Base-by-base conservation (phyloP, 305 asterid species). In the Withania somnifera region DNA sequence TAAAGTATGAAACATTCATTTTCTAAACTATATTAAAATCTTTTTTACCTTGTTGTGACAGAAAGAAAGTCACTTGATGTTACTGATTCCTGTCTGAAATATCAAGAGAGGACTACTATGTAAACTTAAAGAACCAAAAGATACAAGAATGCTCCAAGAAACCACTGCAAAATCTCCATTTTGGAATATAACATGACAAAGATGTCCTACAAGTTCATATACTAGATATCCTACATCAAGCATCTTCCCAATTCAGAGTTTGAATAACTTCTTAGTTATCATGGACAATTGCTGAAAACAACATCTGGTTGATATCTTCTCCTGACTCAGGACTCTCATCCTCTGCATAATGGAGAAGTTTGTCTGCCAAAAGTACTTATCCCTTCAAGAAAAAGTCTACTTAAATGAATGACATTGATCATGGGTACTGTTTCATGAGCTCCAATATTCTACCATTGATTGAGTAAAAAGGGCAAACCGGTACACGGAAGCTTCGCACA, bases 281-380 rank as follows among this genome's bases (percentile, higher is more conserved):
- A 51, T 89, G 95, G 78, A 95, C 92, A 51, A 95, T 93, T 57
- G 98, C 98, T 2, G 99, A 93, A 90, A 95, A 95, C 64, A 95
- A 86, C 90, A 93, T 69, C 84, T 89, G 93, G 88, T 95, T 95
- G 86, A 95, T 87, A 81, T 90, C 91, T 56, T 89, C 88, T 52
- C 76, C 93, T 0, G 92, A 89, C 80, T 89, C 97, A 80, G 77
- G 92, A 32, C 66, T 76, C n/a, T 84, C 89, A 3, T 90, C 87
- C 77, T 80, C 98, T 94, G 91, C 90, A 87, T 20, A 78, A 82
- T 78, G 4, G 20, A 85, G 52, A 17, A 9, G 45, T 28, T 50
- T 15, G 61, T 75, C 45, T 15, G 11, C 5, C 22, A 7, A 13
- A 24, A 7, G 4, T 71, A 71, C 15, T 14, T 24, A 0, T 45